Conservation (phyloP, 129 eudicot species). For the sunflower (Helianthus annuus) region DNA sequence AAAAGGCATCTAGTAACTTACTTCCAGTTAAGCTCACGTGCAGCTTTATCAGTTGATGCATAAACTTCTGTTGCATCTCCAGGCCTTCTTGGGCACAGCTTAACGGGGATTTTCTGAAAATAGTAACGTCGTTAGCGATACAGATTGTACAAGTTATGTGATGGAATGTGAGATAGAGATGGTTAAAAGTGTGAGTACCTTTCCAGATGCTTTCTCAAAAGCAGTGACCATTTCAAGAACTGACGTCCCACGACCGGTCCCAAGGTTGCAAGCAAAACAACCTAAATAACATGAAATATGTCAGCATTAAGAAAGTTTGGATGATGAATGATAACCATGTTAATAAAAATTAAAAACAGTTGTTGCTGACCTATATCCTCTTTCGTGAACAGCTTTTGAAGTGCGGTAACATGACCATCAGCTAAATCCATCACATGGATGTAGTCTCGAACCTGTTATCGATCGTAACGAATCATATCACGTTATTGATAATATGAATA, state of each 20-base stretch:
- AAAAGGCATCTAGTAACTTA: slow-evolving; percentile 36
- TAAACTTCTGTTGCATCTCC: slow-evolving; percentile 98
- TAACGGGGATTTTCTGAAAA: slow-evolving; percentile 79
- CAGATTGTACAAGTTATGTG: background rate
- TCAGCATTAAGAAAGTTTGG: background rate
- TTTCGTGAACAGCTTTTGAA: slow-evolving; percentile 65
- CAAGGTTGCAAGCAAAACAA: slow-evolving; percentile 85
- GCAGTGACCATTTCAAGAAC: slow-evolving; percentile 96
- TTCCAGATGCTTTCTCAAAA: slow-evolving; percentile 84
- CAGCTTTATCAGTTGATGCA: slow-evolving; percentile 76
- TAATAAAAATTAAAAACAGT: background rate
- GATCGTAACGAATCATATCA: too few relatives aligned
- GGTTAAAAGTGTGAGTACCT: slow-evolving; percentile 42
- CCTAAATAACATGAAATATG: slow-evolving; percentile 42
- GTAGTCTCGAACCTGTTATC: slow-evolving; percentile 73
- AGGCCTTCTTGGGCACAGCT: slow-evolving; percentile 84
- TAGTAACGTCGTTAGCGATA: slow-evolving; percentile 16
- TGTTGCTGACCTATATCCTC: slow-evolving; percentile 65
- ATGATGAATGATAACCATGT: background rate
- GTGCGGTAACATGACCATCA: slow-evolving; percentile 96
- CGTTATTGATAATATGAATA: too few relatives aligned
- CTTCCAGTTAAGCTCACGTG: slow-evolving; percentile 92
- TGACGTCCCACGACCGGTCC: slow-evolving; percentile 84
- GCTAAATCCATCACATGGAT: slow-evolving; percentile 99
- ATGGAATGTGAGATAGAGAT: slow-evolving; percentile 1